phyloP scores from a whole-genome alignment of 2,329 filamentous ascomycete species.

The Fusarium sp. region DNA sequence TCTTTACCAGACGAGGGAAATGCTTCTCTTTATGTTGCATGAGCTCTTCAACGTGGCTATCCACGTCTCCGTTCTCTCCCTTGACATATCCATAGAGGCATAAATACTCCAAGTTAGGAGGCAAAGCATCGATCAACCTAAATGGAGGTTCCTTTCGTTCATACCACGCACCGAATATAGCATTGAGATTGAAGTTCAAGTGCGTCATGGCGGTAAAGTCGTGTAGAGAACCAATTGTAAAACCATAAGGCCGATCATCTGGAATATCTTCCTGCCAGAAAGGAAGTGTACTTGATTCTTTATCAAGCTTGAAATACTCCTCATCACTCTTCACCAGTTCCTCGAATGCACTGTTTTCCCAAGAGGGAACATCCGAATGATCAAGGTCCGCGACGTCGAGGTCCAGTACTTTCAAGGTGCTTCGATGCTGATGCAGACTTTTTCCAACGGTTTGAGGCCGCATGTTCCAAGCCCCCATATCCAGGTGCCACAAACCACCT shows the following conservation, averaged over 20 bases:
- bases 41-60: constrained; percentile 7
- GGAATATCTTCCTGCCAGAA: constrained; percentile 2
- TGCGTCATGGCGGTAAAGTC: neutral
- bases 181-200: neutral
- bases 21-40: neutral
- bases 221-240: neutral
- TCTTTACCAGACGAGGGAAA: neutral
- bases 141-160: neutral
- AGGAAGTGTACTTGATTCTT: neutral
- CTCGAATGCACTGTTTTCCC: neutral
- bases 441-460: neutral
- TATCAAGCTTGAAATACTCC: neutral
- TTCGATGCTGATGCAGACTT: neutral
- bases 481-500: neutral
- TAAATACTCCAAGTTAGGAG: constrained; percentile 6
- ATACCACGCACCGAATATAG: neutral
- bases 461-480: neutral
- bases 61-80: neutral
- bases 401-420: neutral
- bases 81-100: constrained; percentile 17
- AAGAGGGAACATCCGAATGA: neutral
- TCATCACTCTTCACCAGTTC: neutral
- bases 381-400: neutral
- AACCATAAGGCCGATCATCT: neutral
- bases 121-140: neutral